Conservation (phyloP, 371 early-diverging fungal species). For the Mucor sp. region DNA sequence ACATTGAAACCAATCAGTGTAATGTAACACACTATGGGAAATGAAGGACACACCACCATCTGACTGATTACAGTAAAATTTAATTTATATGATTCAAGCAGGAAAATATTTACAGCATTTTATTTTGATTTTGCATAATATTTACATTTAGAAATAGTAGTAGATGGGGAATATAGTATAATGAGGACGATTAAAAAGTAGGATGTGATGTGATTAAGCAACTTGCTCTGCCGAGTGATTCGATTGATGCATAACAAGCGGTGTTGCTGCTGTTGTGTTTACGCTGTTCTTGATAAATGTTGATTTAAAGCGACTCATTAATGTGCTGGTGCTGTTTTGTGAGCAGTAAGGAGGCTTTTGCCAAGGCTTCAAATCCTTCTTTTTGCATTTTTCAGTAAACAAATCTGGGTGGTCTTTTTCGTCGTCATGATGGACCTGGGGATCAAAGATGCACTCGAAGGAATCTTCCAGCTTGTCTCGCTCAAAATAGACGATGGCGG, state of each 20-base stretch:
- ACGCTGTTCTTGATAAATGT: background rate
- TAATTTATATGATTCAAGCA: background rate
- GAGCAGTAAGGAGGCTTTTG: slow-evolving; percentile 28
- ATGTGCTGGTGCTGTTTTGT: background rate
- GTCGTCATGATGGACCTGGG: slow-evolving; percentile 41
- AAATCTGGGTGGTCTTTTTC: slow-evolving; percentile 49
- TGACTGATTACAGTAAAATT: slow-evolving; percentile 3
- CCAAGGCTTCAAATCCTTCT: slow-evolving; percentile 35
- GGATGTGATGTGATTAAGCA: background rate
- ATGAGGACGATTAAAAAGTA: background rate
- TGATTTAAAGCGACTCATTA: slow-evolving; percentile 11
- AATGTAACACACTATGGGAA: slow-evolving; percentile 5
- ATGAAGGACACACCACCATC: background rate
- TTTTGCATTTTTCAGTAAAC: slow-evolving; percentile 13
- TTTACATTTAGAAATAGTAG: background rate
- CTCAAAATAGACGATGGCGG: slow-evolving; percentile 40
- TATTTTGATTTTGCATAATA: background rate
- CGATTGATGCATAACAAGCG: background rate
- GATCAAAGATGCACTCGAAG: slow-evolving; percentile 51
- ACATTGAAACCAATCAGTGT: background rate
- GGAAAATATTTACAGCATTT: background rate
- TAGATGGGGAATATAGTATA: background rate
- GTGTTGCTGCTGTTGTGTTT: background rate
- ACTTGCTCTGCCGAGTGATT: slow-evolving; percentile 1
- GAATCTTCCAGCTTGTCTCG: slow-evolving; percentile 36